Evolutionary conservation across 805 yeast genomes (phyloP).

Genomic region (Lipomyces yamanashiensis): DNA sequence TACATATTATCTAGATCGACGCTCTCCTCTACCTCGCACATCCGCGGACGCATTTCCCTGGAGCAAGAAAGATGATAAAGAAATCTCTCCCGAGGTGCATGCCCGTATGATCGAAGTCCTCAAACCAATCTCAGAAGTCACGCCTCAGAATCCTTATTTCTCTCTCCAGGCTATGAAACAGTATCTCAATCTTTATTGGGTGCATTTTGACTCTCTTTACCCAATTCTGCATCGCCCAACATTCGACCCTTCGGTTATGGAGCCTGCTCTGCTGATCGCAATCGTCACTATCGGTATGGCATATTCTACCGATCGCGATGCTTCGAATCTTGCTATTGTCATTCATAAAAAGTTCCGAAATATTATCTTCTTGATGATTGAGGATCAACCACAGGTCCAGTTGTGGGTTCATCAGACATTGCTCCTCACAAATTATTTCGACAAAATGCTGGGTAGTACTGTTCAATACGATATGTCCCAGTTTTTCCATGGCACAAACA

Average conservation of each 20-base stretch:
- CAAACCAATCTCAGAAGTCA: slow-evolving; percentile 34
- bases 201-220: slow-evolving; percentile 46
- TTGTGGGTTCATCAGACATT: slow-evolving; percentile 43
- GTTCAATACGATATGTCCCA: slow-evolving; percentile 44
- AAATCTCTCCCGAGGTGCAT: slow-evolving; percentile 16
- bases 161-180: slow-evolving; percentile 30
- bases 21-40: slow-evolving; percentile 7
- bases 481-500: slow-evolving; percentile 43
- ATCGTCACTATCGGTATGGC: slow-evolving; percentile 46
- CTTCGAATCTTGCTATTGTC: slow-evolving; percentile 39
- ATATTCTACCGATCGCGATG: slow-evolving; percentile 37
- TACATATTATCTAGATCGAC: neutral
- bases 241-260: slow-evolving; percentile 39
- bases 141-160: slow-evolving; percentile 28
- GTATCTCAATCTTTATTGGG: slow-evolving; percentile 47
- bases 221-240: slow-evolving; percentile 51
- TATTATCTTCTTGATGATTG: slow-evolving; percentile 41
- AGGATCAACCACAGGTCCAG: slow-evolving; percentile 41
- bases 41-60: slow-evolving; percentile 4
- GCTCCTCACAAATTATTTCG: slow-evolving; percentile 41
- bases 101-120: slow-evolving; percentile 33
- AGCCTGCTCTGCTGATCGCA: slow-evolving; percentile 39
- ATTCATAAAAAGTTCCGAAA: slow-evolving; percentile 42
- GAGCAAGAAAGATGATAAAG: slow-evolving; percentile 12
- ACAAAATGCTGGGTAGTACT: slow-evolving; percentile 41